Percentiles rank a stretch among this genome's conserved stretches.
phyloP scores from a whole-genome alignment of 805 yeast species.

The Wickerhamiella nectarea region DNA sequence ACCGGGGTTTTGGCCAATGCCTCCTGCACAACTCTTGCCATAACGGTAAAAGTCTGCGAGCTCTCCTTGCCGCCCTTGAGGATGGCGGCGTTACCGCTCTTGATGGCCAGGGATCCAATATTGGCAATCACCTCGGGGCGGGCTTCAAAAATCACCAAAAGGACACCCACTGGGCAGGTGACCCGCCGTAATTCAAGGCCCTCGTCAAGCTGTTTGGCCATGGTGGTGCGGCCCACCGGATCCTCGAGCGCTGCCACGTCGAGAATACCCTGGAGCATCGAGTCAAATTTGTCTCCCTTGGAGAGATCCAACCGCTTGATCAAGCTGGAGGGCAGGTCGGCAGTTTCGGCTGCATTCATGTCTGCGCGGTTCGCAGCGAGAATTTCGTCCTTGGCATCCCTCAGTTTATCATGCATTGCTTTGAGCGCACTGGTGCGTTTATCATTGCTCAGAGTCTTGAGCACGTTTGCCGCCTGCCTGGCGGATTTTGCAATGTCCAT shows the following conservation, averaged over 20 bases:
- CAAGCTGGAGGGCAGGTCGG: constrained; percentile 52
- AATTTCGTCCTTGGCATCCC: constrained; percentile 44
- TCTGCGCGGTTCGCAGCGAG: constrained; percentile 64
- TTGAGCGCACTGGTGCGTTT: constrained; percentile 61
- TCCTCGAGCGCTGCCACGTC: constrained; percentile 85
- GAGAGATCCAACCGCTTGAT: constrained; percentile 75
- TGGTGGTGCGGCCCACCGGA: constrained; percentile 80
- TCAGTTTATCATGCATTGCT: constrained; percentile 57
- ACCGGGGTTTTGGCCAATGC: constrained; percentile 54
- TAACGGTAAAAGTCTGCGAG: constrained; percentile 63
- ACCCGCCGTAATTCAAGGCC: constrained; percentile 72
- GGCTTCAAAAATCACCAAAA: constrained; percentile 84
- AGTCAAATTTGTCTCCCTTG: constrained; percentile 71
- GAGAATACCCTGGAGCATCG: constrained; percentile 86
- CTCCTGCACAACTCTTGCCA: constrained; percentile 55
- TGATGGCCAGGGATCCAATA: constrained; percentile 86
- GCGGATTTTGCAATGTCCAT: constrained; percentile 62
- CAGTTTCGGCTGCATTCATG: constrained; percentile 50
- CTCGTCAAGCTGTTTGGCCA: constrained; percentile 77
- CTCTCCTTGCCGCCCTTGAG: constrained; percentile 97
- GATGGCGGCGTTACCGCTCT: constrained; percentile 94
- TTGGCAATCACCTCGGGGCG: constrained; percentile 98
- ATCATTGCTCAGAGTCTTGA: constrained; percentile 64
- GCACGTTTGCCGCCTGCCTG: constrained; percentile 64
- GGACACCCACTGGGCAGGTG: constrained; percentile 89